Percentiles rank a stretch among this genome's conserved stretches.
These are phyloP conservation scores for Cladosporium oxysporum DNA, from an alignment of 2,329 filamentous ascomycete species.

Conservation along the genomic window DNA sequence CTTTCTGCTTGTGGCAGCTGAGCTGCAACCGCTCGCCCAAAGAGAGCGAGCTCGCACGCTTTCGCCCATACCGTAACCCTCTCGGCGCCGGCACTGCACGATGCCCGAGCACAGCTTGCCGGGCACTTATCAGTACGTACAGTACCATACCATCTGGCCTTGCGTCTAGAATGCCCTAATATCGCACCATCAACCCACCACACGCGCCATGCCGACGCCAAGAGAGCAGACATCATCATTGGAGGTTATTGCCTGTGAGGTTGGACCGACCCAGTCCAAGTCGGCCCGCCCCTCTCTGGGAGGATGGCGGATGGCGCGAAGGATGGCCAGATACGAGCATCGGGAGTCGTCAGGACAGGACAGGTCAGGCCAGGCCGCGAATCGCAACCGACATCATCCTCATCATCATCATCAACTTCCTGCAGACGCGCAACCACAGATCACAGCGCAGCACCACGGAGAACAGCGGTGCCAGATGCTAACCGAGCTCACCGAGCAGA, in stretches of 20 bases:
- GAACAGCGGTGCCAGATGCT: background rate
- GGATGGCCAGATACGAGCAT: conserved; percentile 13
- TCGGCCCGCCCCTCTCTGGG: conserved; percentile 2
- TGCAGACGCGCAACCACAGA: background rate
- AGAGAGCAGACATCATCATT: background rate
- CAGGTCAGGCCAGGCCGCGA: background rate
- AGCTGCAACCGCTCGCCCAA: background rate
- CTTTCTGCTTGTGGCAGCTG: conserved; percentile 4
- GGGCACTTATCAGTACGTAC: background rate
- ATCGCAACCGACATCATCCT: background rate
- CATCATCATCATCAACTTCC: background rate
- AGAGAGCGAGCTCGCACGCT: background rate
- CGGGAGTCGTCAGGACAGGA: background rate
- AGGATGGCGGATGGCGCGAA: conserved; percentile 9
- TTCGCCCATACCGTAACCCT: background rate
- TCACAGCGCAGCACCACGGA: background rate
- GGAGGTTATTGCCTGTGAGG: conserved; percentile 1
- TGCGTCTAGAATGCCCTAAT: background rate
- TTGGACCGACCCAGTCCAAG: background rate
- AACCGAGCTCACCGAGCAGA: conserved; percentile 1
- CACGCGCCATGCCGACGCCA: background rate
- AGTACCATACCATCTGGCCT: background rate
- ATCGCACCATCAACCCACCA: background rate
- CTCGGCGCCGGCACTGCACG: background rate
- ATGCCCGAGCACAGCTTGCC: background rate